Base-by-base conservation (phyloP, 345 rosid species). In the Camelina neglecta region DNA sequence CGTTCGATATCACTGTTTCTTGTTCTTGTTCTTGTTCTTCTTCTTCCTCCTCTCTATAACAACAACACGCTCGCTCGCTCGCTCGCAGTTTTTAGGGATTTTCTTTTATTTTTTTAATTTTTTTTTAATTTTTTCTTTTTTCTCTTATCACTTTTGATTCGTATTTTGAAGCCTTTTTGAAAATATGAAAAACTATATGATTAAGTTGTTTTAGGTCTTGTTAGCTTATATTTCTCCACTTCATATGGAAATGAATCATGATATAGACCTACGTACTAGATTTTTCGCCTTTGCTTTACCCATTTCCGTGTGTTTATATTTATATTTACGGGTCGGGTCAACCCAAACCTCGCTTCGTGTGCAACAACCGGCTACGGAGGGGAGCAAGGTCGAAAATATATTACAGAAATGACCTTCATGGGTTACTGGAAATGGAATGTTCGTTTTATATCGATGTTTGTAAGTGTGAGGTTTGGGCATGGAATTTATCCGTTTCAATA, bases 61-160 rank as follows among this genome's bases (percentile, higher is more conserved):
- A 47, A 35, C 36, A 58, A 2, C 26, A 2, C 35, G 65, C 56
- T 58, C 36, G 18, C 6, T 13, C 15, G 42, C n/a, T n/a, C n/a
- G n/a, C 44, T 41, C 44, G 72, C 42, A 76, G 71, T 56, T 77
- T 77, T 70, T 64, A 65, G 80, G 75, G 71, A 48, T 70, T 58
- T 35, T 35, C 2, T 35, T 35, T 35, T 35, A 5, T 39, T 39
- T 67, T 75, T 57, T 21, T 21, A 1, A n/a, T 36, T 66, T 50
- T 10, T 3, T 20, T 11, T 20, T 58, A 16, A 35, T 21, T 33
- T 54, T 15, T 11, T 8, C 3, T 2, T 29, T 11, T 45, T 12
- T 33, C 11, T 3, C 54, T 56, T 42, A 44, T 66, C 58, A 50
- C 24, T 8, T 23, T 44, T 60, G 44, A 39, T 49, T 53, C 44